Percentiles rank a stretch among this genome's conserved stretches.
These are phyloP conservation scores for Solanum hybrid DNA, from an alignment of 305 asterid species.

Conservation along the genomic window DNA sequence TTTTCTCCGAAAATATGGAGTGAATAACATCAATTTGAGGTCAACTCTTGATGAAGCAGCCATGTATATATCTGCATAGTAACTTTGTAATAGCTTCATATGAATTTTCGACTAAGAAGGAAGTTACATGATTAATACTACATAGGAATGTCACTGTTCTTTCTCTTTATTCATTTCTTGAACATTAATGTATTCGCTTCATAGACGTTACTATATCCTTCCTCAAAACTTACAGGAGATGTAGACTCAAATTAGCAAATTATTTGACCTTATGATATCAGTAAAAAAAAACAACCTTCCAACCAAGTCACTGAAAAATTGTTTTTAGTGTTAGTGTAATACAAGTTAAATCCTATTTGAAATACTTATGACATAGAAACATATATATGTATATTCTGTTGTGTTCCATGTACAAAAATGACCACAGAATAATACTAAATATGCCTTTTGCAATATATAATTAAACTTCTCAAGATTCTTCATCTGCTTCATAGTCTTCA, in stretches of 20 bases:
- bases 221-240: not conserved
- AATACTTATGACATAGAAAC: not conserved
- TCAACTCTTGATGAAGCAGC: no score
- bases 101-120: no score
- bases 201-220: not conserved
- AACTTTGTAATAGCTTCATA: no score
- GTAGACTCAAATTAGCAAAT: not conserved
- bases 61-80: no score
- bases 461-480: not conserved
- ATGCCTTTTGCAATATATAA: not conserved
- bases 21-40: no score
- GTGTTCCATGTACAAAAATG: constrained; percentile 1
- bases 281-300: not conserved
- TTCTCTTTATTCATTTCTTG: not conserved
- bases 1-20: no score
- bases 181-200: not conserved
- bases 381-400: not conserved
- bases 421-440: not conserved
- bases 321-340: not conserved
- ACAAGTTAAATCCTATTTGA: not conserved
- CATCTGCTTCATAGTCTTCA: constrained; percentile 3
- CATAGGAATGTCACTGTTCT: not conserved
- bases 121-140: not conserved
- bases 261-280: not conserved
- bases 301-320: not conserved